These are phyloP conservation scores for Rutstroemia sp. DNA, from an alignment of 2,329 filamentous ascomycete genomes.

Conservation along the genomic window DNA sequence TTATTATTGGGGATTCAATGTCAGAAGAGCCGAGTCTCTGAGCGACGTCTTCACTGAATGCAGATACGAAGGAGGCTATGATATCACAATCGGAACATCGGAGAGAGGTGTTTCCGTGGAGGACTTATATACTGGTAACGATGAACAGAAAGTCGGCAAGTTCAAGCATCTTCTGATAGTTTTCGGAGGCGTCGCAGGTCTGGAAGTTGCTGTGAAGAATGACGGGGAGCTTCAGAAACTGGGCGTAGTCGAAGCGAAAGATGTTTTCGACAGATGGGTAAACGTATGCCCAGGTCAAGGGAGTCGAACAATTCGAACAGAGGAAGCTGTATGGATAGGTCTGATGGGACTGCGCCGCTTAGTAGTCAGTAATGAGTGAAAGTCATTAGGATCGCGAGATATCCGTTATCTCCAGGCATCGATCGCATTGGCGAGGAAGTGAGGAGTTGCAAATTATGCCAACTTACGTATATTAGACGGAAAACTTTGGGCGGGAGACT, in stretches of 20 bases:
- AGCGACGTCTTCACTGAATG: slow-evolving; percentile 72
- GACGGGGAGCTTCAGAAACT: slow-evolving; percentile 46
- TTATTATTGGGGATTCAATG: slow-evolving; percentile 80
- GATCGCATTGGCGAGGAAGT: no score
- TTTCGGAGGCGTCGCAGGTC: slow-evolving; percentile 72
- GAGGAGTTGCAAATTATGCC: no score
- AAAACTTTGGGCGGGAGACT: no score
- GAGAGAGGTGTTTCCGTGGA: slow-evolving; percentile 53
- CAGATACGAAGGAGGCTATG: slow-evolving; percentile 69
- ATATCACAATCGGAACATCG: slow-evolving; percentile 75
- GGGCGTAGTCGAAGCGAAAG: slow-evolving; percentile 55
- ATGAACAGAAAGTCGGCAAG: slow-evolving; percentile 24
- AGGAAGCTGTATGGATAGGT: slow-evolving; percentile 75
- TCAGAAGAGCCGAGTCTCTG: slow-evolving; percentile 58
- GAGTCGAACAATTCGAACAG: slow-evolving; percentile 73
- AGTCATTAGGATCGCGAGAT: no score
- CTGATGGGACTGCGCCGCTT: slow-evolving; percentile 58
- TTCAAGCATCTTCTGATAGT: slow-evolving; percentile 71
- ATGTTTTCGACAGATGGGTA: slow-evolving; percentile 79
- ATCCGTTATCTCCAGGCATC: no score
- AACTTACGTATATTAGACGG: no score
- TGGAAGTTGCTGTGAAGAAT: slow-evolving; percentile 65
- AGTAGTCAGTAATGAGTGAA: slow-evolving; percentile 30
- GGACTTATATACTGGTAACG: slow-evolving; percentile 22
- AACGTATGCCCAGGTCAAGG: slow-evolving; percentile 76